Percentiles rank a stretch among this genome's conserved stretches.
Evolutionary conservation across 2,329 filamentous ascomycete species (phyloP).

Genomic region (Alternaria tenuissima): DNA sequence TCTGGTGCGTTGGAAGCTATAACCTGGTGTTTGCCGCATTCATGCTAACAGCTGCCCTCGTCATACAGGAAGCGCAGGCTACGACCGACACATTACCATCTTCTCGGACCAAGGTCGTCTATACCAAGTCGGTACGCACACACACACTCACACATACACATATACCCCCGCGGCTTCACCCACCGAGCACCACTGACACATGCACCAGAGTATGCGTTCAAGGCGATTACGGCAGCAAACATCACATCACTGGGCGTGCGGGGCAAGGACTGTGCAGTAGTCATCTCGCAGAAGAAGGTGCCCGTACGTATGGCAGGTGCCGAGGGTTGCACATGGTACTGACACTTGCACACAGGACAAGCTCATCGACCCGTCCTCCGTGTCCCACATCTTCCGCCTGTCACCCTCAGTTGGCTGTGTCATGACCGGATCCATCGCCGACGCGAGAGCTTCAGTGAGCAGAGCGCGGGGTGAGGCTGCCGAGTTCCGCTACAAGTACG

Average conservation of each 20-base stretch:
- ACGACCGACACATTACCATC: conserved; percentile 99
- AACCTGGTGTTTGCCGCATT: conserved; percentile 23
- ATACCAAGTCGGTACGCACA: conserved; percentile 94
- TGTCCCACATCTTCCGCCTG: conserved; percentile 96
- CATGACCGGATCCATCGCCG: conserved; percentile 98
- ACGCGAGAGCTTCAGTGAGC: conserved; percentile 91
- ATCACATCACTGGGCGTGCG: conserved; percentile 97
- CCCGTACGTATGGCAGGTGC: conserved; percentile 70
- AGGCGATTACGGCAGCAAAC: conserved; percentile 98
- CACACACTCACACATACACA: no score
- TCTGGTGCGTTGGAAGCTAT: conserved; percentile 48
- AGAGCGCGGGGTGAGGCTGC: conserved; percentile 94
- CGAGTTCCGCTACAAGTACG: conserved; percentile 98
- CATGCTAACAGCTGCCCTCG: conserved; percentile 41
- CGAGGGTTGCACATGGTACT: conserved; percentile 15
- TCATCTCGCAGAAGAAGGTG: conserved; percentile 99
- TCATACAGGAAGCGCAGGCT: conserved; percentile 65
- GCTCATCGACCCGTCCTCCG: conserved; percentile 95
- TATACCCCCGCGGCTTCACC: background rate
- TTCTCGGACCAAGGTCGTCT: conserved; percentile 98
- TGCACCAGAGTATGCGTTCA: conserved; percentile 95
- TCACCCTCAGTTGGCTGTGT: conserved; percentile 97
- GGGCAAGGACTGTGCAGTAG: conserved; percentile 96
- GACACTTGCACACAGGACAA: conserved; percentile 74
- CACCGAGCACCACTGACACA: conserved; percentile 12